These are phyloP conservation scores for Coprinopsis strossmayeri DNA, from an alignment of 768 basidiomycete species.

Conservation along the genomic window DNA sequence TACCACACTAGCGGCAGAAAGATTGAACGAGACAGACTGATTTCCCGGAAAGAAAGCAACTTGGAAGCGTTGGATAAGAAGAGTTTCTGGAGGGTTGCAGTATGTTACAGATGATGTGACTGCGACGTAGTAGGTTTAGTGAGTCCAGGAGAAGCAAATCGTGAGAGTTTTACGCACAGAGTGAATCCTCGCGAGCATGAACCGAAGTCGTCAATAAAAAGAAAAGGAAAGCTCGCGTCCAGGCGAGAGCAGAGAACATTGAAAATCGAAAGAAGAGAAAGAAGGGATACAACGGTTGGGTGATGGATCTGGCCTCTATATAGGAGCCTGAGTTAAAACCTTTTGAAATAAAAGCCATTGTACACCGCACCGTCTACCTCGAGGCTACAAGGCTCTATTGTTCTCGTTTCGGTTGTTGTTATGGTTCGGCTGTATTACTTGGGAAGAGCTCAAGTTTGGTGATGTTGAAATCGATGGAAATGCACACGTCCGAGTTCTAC, in stretches of 20 bases:
- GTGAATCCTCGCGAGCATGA: constrained; percentile 43
- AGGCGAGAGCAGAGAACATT: constrained; percentile 68
- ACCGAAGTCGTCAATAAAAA: constrained; percentile 29
- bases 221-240: constrained; percentile 57
- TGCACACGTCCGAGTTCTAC: no score
- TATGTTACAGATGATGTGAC: constrained; percentile 88
- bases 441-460: background rate
- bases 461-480: no score
- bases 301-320: background rate
- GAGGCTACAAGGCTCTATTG: constrained; percentile 7
- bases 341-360: constrained; percentile 2
- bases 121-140: constrained; percentile 23
- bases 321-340: background rate
- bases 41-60: constrained; percentile 65
- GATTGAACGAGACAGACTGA: constrained; percentile 73
- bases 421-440: background rate
- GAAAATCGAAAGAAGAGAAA: constrained; percentile 22
- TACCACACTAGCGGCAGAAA: constrained; percentile 83
- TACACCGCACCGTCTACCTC: constrained; percentile 5
- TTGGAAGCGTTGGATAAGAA: constrained; percentile 77
- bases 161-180: constrained; percentile 44
- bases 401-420: constrained; percentile 7
- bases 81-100: constrained; percentile 71
- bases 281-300: background rate
- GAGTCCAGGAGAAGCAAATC: constrained; percentile 9